Evolutionary conservation across 352 stramenopile species (phyloP).

Genomic region (Globisporangium viniferum): DNA sequence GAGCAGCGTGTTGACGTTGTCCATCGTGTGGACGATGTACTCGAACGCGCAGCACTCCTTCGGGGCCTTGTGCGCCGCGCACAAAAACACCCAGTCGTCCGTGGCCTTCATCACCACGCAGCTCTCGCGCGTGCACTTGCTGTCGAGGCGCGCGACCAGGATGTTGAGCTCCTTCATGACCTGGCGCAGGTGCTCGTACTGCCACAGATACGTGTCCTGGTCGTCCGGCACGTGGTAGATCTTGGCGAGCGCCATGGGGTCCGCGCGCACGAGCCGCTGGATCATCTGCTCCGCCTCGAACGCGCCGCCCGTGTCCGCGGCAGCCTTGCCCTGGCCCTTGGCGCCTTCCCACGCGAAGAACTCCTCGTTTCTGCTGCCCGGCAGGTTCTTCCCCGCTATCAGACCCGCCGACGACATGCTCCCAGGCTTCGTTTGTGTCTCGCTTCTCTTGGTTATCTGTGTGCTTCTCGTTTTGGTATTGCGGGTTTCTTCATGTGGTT

Average conservation of each 20-base stretch:
- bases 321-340: background rate
- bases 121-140: slow-evolving; percentile 61
- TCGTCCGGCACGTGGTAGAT: slow-evolving; percentile 78
- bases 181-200: slow-evolving; percentile 83
- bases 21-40: slow-evolving; percentile 85
- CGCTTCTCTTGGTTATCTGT: background rate
- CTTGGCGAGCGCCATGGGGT: slow-evolving; percentile 50
- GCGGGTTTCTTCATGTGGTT: background rate
- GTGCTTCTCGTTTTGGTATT: background rate
- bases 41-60: slow-evolving; percentile 85
- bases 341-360: slow-evolving; percentile 73
- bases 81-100: slow-evolving; percentile 85
- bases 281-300: slow-evolving; percentile 82
- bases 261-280: slow-evolving; percentile 59
- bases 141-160: slow-evolving; percentile 63
- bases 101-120: slow-evolving; percentile 83
- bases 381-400: slow-evolving; percentile 67
- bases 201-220: slow-evolving; percentile 82
- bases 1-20: slow-evolving; percentile 85
- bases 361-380: slow-evolving; percentile 70
- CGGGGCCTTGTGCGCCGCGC: slow-evolving; percentile 75
- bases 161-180: slow-evolving; percentile 85
- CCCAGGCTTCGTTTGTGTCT: background rate
- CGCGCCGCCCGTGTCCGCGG: slow-evolving; percentile 38
- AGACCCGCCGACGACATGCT: slow-evolving; percentile 30